phyloP scores from a whole-genome alignment of 495 filamentous ascomycete species.

The Xylaria nigripes region DNA sequence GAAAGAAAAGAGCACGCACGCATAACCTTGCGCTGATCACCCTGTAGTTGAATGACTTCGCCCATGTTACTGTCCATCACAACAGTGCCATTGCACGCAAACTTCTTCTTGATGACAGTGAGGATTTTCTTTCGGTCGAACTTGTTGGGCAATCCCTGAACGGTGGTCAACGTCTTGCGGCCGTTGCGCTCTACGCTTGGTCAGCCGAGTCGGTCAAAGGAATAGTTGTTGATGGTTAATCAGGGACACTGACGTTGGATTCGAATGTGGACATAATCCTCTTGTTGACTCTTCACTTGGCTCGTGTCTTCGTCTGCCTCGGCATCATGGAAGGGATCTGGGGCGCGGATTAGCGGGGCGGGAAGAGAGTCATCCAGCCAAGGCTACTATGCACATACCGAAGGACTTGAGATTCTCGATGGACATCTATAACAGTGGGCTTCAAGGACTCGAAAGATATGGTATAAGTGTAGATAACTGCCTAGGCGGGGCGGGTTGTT shows the following conservation, averaged over 20 bases:
- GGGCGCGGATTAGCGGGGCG: conserved; percentile 4
- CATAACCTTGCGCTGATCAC: conserved; percentile 68
- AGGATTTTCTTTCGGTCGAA: conserved; percentile 99
- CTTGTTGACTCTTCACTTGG: conserved; percentile 9
- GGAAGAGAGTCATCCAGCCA: background rate
- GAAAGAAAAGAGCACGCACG: background rate
- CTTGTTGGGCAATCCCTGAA: conserved; percentile 94
- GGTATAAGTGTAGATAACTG: background rate
- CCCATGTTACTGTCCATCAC: conserved; percentile 95
- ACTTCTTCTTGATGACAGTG: conserved; percentile 99
- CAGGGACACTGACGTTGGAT: conserved; percentile 6
- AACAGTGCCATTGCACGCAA: conserved; percentile 99
- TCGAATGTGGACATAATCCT: conserved; percentile 10
- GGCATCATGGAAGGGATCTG: conserved; percentile 13
- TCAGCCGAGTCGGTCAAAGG: background rate
- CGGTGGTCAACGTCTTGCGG: conserved; percentile 99
- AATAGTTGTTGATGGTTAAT: background rate
- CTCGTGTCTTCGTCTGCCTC: conserved; percentile 10
- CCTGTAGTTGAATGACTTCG: conserved; percentile 99
- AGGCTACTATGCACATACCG: conserved; percentile 7
- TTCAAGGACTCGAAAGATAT: background rate
- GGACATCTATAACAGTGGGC: conserved; percentile 5
- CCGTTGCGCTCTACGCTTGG: conserved; percentile 64
- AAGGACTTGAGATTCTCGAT: conserved; percentile 12
- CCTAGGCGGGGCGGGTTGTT: background rate